Base-by-base conservation (phyloP, 768 basidiomycete species). In the Phanerochaete carnosa region DNA sequence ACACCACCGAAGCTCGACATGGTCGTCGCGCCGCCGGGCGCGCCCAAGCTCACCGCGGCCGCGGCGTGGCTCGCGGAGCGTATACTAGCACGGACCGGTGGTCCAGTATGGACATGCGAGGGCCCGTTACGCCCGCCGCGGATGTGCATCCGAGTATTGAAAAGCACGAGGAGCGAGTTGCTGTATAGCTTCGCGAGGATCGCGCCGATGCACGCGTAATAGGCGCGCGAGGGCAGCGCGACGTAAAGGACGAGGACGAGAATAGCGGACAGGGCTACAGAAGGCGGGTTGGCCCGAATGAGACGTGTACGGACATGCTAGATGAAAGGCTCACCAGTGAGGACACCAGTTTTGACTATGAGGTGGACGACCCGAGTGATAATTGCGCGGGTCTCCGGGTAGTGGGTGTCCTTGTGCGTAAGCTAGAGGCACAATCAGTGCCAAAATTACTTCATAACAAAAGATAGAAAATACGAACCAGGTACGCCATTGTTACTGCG, bases 401-500 rank as follows among this genome's bases (percentile, higher is more conserved):
- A 43, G 16, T 47, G 35, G 33, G 25, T 32, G 16, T 46, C 50
- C 23, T 53, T 53, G 16, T 30, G 29, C 12, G 30, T 22, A 15
- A 53, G 33, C 52, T 53, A 35, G 8, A 43, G 19, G 19, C n/a
- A 26, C 4, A 19, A 26, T 23, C n/a, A 26, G 13, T 47, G 11
- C 8, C 16, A 22, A 16, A 22, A 22, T 33, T 19, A 11, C 30
- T 33, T 15, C 11, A 19, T 29, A 19, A 16, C 15, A 51, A 8
- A 22, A 16, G 26, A 52, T 32, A 30, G 1, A 9, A 19, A 19
- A 35, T 13, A 22, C 69, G 65, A 55, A 71, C 57, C n/a, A 65
- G 64, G 52, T 64, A 66, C 1, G 64, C 62, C 37, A 73, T 68
- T 5, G 30, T 25, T 7, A 53, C 30, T 1, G 72, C 72, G 56